A percentile compares a stretch with the other conserved stretches of the same genome.
These are phyloP conservation scores for Colletotrichum spaethianum DNA, from an alignment of 2,329 filamentous ascomycete genomes.

Conservation along the genomic window DNA sequence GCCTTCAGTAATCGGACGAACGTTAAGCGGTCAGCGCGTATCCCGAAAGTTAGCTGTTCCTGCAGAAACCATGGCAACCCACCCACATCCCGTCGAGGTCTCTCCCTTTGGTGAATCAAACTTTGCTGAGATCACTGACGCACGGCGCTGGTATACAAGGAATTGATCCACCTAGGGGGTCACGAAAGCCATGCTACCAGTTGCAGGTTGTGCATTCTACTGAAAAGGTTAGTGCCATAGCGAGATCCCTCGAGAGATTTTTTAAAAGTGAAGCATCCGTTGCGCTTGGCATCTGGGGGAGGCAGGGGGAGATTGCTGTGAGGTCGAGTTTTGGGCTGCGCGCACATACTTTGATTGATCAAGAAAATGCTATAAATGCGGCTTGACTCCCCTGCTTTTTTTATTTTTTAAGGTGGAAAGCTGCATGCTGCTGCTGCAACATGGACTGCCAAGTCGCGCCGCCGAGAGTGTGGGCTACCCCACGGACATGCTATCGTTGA, in stretches of 20 bases:
- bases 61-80: neutral
- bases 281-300: slow-evolving; percentile 7
- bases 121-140: neutral
- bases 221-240: neutral
- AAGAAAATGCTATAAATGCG: neutral
- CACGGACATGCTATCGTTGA: slow-evolving; percentile 11
- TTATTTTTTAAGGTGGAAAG: neutral
- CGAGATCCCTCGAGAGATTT: neutral
- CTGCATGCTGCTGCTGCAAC: slow-evolving; percentile 7
- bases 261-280: neutral
- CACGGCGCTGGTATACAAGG: neutral
- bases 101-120: neutral
- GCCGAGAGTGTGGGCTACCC: slow-evolving; percentile 16
- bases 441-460: slow-evolving; percentile 26
- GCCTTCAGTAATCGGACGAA: neutral
- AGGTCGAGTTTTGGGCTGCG: neutral
- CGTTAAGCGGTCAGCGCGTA: slow-evolving; percentile 15
- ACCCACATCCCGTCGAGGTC: neutral
- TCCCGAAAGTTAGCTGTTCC: slow-evolving; percentile 3
- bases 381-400: neutral
- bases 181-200: neutral
- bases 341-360: neutral
- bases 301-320: neutral
- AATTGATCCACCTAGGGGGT: neutral
- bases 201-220: neutral